phyloP scores from a whole-genome alignment of 768 basidiomycete species.

The Amyloporia xantha region DNA sequence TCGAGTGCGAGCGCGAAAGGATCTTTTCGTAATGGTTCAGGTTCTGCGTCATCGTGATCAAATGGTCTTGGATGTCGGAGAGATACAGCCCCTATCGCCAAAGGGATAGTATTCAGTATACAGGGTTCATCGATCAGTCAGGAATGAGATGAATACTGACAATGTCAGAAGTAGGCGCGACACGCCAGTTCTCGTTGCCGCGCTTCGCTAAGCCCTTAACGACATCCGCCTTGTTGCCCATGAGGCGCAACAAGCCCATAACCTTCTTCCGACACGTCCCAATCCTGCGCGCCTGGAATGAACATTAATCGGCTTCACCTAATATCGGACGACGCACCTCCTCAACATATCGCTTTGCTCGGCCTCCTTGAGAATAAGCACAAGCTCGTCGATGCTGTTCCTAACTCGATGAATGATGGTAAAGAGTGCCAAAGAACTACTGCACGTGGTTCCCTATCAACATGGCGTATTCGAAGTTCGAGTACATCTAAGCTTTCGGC shows the following conservation, averaged over 20 bases:
- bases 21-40: conserved; percentile 99
- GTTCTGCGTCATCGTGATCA: conserved; percentile 99
- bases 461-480: too few relatives aligned
- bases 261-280: conserved; percentile 99
- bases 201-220: conserved; percentile 97
- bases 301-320: neutral
- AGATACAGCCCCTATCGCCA: conserved; percentile 76
- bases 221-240: conserved; percentile 99
- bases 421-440: too few relatives aligned
- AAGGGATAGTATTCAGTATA: neutral
- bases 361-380: conserved; percentile 90
- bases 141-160: conserved; percentile 42
- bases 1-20: conserved; percentile 95
- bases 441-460: too few relatives aligned
- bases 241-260: conserved; percentile 91
- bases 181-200: conserved; percentile 98
- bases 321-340: conserved; percentile 32
- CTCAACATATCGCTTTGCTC: conserved; percentile 98
- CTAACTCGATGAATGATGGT: too few relatives aligned
- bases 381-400: conserved; percentile 98
- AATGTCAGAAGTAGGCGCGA: conserved; percentile 96
- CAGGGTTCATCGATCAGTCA: neutral
- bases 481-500: too few relatives aligned
- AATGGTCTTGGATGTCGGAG: conserved; percentile 95
- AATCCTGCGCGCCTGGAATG: conserved; percentile 44